Base-by-base conservation (phyloP, 768 basidiomycete genomes). In the Lactarius deliciosus region DNA sequence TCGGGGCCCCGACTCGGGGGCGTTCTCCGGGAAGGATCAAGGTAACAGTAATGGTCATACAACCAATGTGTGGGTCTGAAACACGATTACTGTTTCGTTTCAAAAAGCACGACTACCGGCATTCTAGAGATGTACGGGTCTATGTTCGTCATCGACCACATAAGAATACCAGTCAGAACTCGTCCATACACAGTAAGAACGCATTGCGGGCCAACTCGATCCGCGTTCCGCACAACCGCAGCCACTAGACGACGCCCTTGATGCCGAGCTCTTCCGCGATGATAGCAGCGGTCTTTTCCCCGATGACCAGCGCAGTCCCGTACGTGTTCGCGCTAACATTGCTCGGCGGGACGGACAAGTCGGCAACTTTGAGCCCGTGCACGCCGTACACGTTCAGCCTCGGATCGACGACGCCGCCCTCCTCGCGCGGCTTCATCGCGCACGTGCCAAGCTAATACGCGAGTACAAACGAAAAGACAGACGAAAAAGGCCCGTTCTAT, bases 321-420 rank as follows among this genome's bases (percentile, higher is more conserved):
- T 78, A 80, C 1, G 81, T 81, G 57, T 79, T 81, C 77, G 77
- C 70, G 56, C 70, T 74, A 61, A 81, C 75, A 56, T 80, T 81
- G 3, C 70, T 68, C 4, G 80, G 79, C 13, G 72, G 71, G 54
- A 80, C 77, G 1, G 80, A 79, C 25, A 81, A 0, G 65, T 80
- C 79, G 70, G 66, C 86, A 34, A 89, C 81, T 71, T 88, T 86
- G 61, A 89, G 76, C 38, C 80, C 80, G 68, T 77, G 66, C 1
- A 84, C 79, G 1, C 85, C 86, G 64, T 89, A 88, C 18, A 89
- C 86, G 65, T 85, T 85, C 41, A 89, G 76, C 22, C 77, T 76
- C 25, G 81, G 61, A 71, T 89, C 85, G 6, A 90, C 85, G 2
- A 89, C 88, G n/a, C 87, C 87, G 9, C 80, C 82, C 53, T 80